Conservation (phyloP, 2,329 filamentous ascomycete genomes). For the Monosporascus sp. region DNA sequence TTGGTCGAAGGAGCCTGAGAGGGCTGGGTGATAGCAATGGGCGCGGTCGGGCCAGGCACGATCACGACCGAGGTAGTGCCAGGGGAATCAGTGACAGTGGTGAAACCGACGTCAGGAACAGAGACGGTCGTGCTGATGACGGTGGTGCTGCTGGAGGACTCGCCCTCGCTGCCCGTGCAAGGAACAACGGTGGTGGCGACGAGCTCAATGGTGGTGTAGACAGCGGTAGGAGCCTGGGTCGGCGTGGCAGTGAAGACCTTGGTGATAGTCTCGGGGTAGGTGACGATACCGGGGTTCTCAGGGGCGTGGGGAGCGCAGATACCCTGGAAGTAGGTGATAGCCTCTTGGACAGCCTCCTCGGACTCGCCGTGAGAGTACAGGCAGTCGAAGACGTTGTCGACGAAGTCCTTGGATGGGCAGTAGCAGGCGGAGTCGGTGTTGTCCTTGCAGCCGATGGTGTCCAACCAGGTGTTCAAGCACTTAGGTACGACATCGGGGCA, state of each 20-base stretch:
- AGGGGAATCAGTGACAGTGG: constrained; percentile 23
- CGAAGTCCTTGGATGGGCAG: constrained; percentile 75
- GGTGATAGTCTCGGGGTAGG: constrained; percentile 62
- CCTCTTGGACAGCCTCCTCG: constrained; percentile 61
- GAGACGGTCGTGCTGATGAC: constrained; percentile 42
- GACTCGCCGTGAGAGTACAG: constrained; percentile 70
- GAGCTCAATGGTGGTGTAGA: constrained; percentile 43
- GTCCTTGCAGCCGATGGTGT: constrained; percentile 67
- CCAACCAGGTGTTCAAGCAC: constrained; percentile 90
- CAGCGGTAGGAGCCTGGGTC: constrained; percentile 34
- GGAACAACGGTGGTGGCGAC: constrained; percentile 48
- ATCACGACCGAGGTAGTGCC: constrained; percentile 37
- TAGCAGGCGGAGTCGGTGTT: constrained; percentile 83
- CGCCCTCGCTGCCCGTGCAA: constrained; percentile 41
- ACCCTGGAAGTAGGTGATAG: constrained; percentile 81
- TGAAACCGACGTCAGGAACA: constrained; percentile 37
- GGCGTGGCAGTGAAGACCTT: constrained; percentile 53
- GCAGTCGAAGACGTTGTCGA: constrained; percentile 75
- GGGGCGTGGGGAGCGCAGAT: constrained; percentile 76
- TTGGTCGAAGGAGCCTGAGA: constrained; percentile 19
- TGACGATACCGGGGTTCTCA: constrained; percentile 81
- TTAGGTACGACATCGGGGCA: constrained; percentile 73
- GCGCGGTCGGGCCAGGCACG: constrained; percentile 26
- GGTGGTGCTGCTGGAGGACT: constrained; percentile 43
- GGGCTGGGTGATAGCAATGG: constrained; percentile 18